Conservation (phyloP, 495 filamentous ascomycete species). For the Hypoxylon rickii region DNA sequence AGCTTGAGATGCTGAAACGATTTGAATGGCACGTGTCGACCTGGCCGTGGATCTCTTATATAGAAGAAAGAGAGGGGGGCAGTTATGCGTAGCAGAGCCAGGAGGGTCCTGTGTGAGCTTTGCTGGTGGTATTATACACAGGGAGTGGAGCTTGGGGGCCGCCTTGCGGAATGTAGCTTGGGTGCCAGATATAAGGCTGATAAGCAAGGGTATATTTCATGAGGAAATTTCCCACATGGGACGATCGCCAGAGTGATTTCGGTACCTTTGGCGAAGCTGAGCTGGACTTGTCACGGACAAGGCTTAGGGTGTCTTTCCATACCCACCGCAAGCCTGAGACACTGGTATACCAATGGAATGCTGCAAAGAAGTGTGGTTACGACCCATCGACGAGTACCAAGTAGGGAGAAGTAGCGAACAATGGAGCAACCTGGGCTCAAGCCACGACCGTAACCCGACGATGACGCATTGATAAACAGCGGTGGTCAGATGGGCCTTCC, state of each 20-base stretch:
- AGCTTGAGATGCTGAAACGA: constrained; percentile 2
- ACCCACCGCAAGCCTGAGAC: constrained; percentile 10
- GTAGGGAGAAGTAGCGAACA: constrained; percentile 25
- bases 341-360: constrained; percentile 12
- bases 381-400: neutral
- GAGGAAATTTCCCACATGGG: constrained; percentile 8
- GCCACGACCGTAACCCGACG: constrained; percentile 27
- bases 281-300: constrained; percentile 4
- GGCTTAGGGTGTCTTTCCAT: constrained; percentile 21
- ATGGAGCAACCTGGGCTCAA: constrained; percentile 30
- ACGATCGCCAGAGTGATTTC: constrained; percentile 4
- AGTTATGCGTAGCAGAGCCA: neutral
- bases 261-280: constrained; percentile 21
- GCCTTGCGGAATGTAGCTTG: constrained; percentile 22
- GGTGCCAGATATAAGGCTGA: constrained; percentile 28
- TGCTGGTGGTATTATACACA: constrained; percentile 2
- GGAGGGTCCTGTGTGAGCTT: neutral
- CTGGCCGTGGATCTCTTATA: neutral
- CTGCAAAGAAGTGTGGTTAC: constrained; percentile 6
- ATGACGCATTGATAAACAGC: constrained; percentile 6
- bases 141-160: constrained; percentile 21
- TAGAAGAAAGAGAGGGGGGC: constrained; percentile 4
- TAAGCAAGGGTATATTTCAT: constrained; percentile 18
- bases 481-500: constrained; percentile 16
- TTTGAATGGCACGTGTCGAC: neutral